Evolutionary conservation across 78 protist species (phyloP), one percentile per base, ranked within the genome.

Genomic region (Monosiga brevicollis): DNA sequence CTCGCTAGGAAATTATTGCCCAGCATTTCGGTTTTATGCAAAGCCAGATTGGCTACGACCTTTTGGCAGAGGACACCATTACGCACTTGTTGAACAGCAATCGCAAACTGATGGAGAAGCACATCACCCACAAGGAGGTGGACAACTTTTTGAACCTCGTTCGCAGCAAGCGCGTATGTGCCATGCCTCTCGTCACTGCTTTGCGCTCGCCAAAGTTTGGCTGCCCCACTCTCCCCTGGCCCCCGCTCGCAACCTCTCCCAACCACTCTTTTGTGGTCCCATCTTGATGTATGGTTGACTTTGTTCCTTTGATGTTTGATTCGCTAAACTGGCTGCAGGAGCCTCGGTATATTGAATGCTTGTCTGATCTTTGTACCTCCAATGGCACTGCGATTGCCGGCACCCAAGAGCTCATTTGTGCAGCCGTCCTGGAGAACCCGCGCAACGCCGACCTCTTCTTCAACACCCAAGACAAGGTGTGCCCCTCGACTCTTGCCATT

Each of bases 61-160:
- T 84, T 6, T 11, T n/a, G 11, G 88, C 83, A 38, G 88, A 84
- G 83, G 83, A 78, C 42, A 62, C 83, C 74, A 78, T 84, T 80
- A 84, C 88, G 41, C 35, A 74, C 29, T 73, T 84, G 38, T 80
- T 84, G n/a, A 62, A 84, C 88, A 62, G 73, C 62, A 84, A 84
- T 73, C 42, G 78, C 76, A 78, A 79, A 70, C 79, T 84, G 35
- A 49, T 79, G 29, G 83, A 84, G 70, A 42, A 54, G 29, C 54
- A 54, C 26, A 71, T 84, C 40, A 3, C 2, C 41, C 1, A 0
- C 54, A 37, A 54, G 78, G 82, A 73, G 42, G 40, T 84, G 2
- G 41, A 1, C 0, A 37, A 32, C 41, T 84, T 84, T 35, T 32
- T 84, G 42, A 20, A 79, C 20, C 83, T 84, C 70, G n/a, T 84